These are phyloP conservation scores for Apiospora kogelbergensis DNA, from an alignment of 2,329 filamentous ascomycete species.

Conservation along the genomic window DNA sequence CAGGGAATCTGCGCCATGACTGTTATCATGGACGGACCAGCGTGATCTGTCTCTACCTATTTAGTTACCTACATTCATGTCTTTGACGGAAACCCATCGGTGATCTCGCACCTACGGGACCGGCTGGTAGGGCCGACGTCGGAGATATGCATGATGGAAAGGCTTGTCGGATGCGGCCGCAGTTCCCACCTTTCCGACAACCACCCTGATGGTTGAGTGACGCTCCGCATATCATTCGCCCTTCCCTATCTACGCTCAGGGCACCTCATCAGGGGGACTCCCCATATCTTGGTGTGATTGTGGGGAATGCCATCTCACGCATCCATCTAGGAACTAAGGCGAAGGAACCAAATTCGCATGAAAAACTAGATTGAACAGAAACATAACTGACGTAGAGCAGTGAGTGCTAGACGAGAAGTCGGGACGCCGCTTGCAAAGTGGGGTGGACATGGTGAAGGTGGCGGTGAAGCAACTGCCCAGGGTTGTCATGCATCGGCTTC, in stretches of 20 bases:
- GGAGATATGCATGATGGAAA: not conserved
- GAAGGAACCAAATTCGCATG: too few relatives aligned
- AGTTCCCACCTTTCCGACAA: not conserved
- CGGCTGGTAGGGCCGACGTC: not conserved
- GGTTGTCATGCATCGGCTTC: not conserved
- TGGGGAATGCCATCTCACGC: too few relatives aligned
- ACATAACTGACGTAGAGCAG: not conserved
- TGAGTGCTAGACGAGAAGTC: not conserved
- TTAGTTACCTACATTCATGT: not conserved
- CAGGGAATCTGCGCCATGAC: not conserved
- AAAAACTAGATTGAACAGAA: not conserved
- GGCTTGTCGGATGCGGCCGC: not conserved
- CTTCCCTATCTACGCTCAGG: not conserved
- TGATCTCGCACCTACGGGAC: not conserved
- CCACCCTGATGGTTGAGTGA: not conserved
- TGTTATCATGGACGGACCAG: not conserved
- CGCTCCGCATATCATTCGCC: not conserved
- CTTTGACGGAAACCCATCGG: not conserved
- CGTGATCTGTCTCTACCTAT: not conserved
- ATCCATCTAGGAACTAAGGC: too few relatives aligned
- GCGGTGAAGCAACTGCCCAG: not conserved
- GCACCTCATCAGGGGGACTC: too few relatives aligned
- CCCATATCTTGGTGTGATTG: too few relatives aligned
- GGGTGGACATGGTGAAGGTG: not conserved
- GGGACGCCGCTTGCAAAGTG: not conserved